Evolutionary conservation across 106 monocot species (phyloP).

Genomic region (Apostasia shenzhenica): DNA sequence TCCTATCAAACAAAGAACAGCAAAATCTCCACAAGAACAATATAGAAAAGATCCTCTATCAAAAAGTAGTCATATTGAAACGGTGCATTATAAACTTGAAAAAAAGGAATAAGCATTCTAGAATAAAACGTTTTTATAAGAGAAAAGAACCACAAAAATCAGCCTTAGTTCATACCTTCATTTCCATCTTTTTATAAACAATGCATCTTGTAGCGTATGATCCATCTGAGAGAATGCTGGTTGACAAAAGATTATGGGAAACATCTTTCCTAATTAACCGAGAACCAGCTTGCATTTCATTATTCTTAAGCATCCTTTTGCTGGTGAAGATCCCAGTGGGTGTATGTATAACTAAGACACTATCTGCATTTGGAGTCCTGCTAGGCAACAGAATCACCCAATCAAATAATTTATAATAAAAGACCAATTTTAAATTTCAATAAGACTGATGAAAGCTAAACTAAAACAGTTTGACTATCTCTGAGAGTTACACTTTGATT

Average conservation of each 20-base stretch:
- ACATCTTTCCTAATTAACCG: slow-evolving; percentile 52
- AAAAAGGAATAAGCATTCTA: not conserved
- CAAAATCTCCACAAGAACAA: too few relatives aligned
- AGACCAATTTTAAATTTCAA: too few relatives aligned
- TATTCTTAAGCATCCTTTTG: slow-evolving; percentile 56
- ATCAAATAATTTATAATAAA: not conserved
- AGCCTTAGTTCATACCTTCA: slow-evolving; percentile 21
- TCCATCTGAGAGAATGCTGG: slow-evolving; percentile 15
- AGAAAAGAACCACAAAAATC: too few relatives aligned
- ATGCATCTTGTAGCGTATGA: slow-evolving; percentile 48
- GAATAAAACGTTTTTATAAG: too few relatives aligned
- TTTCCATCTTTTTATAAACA: slow-evolving; percentile 38
- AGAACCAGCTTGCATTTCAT: slow-evolving; percentile 36
- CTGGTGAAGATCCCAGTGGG: slow-evolving; percentile 68
- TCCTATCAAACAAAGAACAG: too few relatives aligned
- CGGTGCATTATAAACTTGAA: not conserved
- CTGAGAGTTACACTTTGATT: too few relatives aligned
- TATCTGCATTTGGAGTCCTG: slow-evolving; percentile 88
- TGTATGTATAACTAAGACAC: slow-evolving; percentile 67
- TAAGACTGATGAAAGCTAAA: too few relatives aligned
- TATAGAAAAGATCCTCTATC: too few relatives aligned
- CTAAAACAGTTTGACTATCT: too few relatives aligned
- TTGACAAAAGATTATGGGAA: slow-evolving; percentile 7
- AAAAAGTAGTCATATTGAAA: too few relatives aligned
- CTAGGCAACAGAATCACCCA: slow-evolving; percentile 5